These are phyloP conservation scores for Clarireedia hainanense DNA, from an alignment of 2,329 filamentous ascomycete species.

Conservation along the genomic window DNA sequence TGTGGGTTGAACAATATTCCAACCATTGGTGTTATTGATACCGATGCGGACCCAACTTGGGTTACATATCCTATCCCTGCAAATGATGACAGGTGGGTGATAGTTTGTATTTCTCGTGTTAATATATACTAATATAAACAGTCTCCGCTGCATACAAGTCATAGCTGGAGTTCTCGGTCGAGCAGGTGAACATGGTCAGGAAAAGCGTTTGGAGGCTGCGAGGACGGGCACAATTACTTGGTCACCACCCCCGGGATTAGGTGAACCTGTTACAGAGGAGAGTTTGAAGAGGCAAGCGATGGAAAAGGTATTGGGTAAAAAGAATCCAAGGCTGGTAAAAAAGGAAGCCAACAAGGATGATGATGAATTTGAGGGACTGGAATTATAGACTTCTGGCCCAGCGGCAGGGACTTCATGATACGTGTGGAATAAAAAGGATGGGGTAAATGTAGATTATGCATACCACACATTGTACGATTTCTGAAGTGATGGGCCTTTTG, in stretches of 20 bases:
- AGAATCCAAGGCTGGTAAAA: no score
- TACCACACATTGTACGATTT: no score
- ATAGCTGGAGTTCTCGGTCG: constrained; percentile 80
- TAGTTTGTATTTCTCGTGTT: not conserved
- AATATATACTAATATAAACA: constrained; percentile 33
- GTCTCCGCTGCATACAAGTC: constrained; percentile 71
- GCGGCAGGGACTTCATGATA: no score
- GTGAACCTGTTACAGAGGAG: constrained; percentile 15
- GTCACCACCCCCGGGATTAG: constrained; percentile 33
- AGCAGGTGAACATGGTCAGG: constrained; percentile 72
- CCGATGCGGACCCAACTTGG: constrained; percentile 83
- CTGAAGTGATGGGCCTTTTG: no score
- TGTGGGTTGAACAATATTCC: constrained; percentile 83
- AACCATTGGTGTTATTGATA: constrained; percentile 92
- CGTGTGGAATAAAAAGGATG: no score
- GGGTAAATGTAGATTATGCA: no score
- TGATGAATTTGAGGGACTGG: no score
- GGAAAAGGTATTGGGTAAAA: not conserved
- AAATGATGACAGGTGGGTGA: constrained; percentile 80
- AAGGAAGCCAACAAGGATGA: no score
- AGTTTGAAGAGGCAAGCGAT: constrained; percentile 4
- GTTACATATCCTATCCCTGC: constrained; percentile 95
- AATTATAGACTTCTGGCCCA: no score
- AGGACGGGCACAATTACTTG: constrained; percentile 55
- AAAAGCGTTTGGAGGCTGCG: constrained; percentile 56